phyloP scores from a whole-genome alignment of 495 filamentous ascomycete species.

The Astrocystis sublimbata region DNA sequence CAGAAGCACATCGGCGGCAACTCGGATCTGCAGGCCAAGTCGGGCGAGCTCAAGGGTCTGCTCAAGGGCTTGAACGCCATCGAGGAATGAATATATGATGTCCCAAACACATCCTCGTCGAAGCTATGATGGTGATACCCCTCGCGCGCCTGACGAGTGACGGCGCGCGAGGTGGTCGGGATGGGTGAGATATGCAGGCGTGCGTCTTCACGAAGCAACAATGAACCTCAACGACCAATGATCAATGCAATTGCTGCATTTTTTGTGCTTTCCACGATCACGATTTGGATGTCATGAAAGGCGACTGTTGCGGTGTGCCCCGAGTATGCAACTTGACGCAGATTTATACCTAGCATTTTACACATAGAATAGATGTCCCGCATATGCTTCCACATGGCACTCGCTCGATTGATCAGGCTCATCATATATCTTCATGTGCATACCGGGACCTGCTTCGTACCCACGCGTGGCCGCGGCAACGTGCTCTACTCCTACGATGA shows the following conservation, averaged over 20 bases:
- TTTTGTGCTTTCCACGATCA: not conserved
- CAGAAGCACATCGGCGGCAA: conserved; percentile 94
- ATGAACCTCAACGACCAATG: not conserved
- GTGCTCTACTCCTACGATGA: too few species aligned
- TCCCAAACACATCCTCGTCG: not conserved
- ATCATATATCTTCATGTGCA: too few species aligned
- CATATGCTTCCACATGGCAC: too few species aligned
- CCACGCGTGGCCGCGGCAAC: too few species aligned
- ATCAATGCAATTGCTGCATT: not conserved
- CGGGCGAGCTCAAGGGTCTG: conserved; percentile 43
- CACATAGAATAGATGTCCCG: not conserved
- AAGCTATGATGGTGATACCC: conserved; percentile 12
- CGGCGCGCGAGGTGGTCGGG: not conserved
- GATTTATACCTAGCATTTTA: not conserved
- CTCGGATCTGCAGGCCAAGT: conserved; percentile 77
- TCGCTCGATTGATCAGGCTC: too few species aligned
- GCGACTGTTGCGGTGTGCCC: not conserved
- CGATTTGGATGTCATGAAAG: not conserved
- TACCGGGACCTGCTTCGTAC: too few species aligned
- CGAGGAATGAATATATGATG: conserved; percentile 28
- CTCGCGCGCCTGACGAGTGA: not conserved
- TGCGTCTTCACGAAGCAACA: not conserved
- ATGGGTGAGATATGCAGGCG: not conserved
- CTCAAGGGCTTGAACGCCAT: conserved; percentile 42
- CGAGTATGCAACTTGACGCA: not conserved